phyloP scores from a whole-genome alignment of 768 basidiomycete species.

The Neoboletus brunneissimus region DNA sequence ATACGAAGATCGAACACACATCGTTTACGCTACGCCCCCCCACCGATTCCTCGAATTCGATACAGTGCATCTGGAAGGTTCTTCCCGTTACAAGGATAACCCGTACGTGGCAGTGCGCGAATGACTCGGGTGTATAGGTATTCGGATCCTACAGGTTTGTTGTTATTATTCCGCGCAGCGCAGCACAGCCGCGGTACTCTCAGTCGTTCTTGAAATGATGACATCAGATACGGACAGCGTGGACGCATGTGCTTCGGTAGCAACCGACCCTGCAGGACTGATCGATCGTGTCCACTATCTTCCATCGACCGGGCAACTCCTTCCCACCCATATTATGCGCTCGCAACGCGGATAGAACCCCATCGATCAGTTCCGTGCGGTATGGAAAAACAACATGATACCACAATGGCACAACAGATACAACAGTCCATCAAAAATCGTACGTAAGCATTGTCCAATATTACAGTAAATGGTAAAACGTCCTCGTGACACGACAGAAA shows the following conservation, averaged over 20 bases:
- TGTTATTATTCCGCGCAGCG: background rate
- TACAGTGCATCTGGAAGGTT: background rate
- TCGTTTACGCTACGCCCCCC: background rate
- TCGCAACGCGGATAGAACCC: background rate
- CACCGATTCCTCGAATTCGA: background rate
- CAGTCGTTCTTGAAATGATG: background rate
- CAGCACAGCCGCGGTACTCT: background rate
- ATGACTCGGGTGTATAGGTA: background rate
- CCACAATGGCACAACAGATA: background rate
- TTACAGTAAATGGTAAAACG: background rate
- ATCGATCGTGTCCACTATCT: background rate
- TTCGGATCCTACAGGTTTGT: background rate
- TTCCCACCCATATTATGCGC: slow-evolving; percentile 1
- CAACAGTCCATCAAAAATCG: slow-evolving; percentile 10
- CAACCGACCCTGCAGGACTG: background rate
- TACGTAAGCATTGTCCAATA: slow-evolving; percentile 8
- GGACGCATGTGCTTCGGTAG: background rate
- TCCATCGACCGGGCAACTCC: background rate
- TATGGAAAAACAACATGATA: background rate
- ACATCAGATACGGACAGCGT: background rate
- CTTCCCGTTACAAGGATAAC: background rate
- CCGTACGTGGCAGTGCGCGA: background rate
- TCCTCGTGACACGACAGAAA: slow-evolving; percentile 2
- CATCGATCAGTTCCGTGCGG: background rate
- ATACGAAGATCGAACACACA: background rate